Evolutionary conservation across 169 alveolate species (phyloP).

Genomic region (Plasmodium gaboni): DNA sequence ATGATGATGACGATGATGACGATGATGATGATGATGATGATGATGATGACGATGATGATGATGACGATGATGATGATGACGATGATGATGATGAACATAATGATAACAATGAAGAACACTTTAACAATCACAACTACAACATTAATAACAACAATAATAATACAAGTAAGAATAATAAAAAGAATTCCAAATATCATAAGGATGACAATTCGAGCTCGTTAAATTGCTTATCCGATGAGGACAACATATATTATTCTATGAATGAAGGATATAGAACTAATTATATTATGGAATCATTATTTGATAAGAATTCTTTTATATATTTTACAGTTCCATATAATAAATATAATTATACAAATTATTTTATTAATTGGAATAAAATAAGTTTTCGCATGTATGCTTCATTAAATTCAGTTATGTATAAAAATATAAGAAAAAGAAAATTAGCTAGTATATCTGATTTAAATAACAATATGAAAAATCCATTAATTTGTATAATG

Average conservation of each 20-base stretch:
- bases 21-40: background rate
- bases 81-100: background rate
- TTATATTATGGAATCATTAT: conserved; percentile 70
- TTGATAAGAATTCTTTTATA: conserved; percentile 67
- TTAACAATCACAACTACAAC: background rate
- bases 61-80: background rate
- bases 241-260: conserved; percentile 38
- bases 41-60: background rate
- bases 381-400: conserved; percentile 71
- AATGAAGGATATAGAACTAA: conserved; percentile 72
- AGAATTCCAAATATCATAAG: background rate
- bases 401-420: conserved; percentile 25
- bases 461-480: conserved; percentile 34
- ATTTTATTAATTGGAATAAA: conserved; percentile 72
- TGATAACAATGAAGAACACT: background rate
- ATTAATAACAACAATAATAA: background rate
- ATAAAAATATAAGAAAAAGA: conserved; percentile 14
- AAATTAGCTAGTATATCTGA: background rate
- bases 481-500: conserved; percentile 45
- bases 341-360: conserved; percentile 70
- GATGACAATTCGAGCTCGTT: conserved; percentile 28
- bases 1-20: background rate
- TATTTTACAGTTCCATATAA: conserved; percentile 69
- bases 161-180: background rate
- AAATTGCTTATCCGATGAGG: conserved; percentile 26